Conservation (phyloP, 805 yeast genomes). For the Saturnispora zaruensis region DNA sequence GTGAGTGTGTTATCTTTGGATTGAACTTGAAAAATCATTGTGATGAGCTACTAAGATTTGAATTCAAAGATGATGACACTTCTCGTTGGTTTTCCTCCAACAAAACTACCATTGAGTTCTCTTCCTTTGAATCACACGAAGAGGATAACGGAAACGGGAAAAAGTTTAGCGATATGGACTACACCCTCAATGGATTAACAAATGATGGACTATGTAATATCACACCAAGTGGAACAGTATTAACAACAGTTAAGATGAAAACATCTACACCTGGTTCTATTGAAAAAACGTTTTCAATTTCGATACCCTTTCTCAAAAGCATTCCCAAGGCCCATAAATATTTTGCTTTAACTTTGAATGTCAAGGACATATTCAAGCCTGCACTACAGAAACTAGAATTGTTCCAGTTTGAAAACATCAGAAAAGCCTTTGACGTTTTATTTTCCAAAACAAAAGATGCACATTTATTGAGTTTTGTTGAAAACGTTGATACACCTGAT, state of each 20-base stretch:
- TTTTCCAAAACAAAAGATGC: background rate
- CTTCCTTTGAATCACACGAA: background rate
- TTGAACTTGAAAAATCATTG: slow-evolving; percentile 31
- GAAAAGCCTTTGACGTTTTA: slow-evolving; percentile 18
- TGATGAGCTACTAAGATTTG: slow-evolving; percentile 32
- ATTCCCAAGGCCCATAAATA: slow-evolving; percentile 14
- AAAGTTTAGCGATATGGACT: slow-evolving; percentile 4
- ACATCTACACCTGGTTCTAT: slow-evolving; percentile 14
- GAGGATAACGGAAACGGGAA: slow-evolving; percentile 9
- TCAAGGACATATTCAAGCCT: slow-evolving; percentile 30
- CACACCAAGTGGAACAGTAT: slow-evolving; percentile 1
- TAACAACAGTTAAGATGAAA: slow-evolving; percentile 7
- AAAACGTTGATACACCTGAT: background rate
- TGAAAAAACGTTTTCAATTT: slow-evolving; percentile 14
- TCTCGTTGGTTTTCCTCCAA: slow-evolving; percentile 15
- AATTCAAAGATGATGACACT: slow-evolving; percentile 27
- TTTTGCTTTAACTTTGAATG: slow-evolving; percentile 17
- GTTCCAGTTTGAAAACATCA: slow-evolving; percentile 19
- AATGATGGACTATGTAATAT: slow-evolving; percentile 1
- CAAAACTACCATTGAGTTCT: slow-evolving; percentile 9
- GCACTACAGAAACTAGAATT: slow-evolving; percentile 27
- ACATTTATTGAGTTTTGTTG: background rate
- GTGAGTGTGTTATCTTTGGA: slow-evolving; percentile 10
- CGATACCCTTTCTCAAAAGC: slow-evolving; percentile 8
- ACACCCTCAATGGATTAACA: background rate